Conservation (phyloP, 306 rosid species). For the Oxytropis ochrocephala region DNA sequence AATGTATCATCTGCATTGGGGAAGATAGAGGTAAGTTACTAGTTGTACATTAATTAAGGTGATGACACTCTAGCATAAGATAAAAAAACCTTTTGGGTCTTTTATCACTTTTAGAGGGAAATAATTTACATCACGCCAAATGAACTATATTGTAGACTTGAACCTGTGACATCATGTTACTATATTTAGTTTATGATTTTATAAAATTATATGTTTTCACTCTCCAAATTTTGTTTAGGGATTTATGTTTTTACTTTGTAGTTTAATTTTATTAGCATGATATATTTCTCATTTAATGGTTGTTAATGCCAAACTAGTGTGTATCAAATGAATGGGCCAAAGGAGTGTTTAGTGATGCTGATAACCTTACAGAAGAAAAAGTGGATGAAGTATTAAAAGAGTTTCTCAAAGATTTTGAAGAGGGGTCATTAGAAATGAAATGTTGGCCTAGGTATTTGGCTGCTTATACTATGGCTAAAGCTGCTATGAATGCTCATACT, state of each 20-base stretch:
- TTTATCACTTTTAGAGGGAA: no score
- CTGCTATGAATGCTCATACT: slow-evolving; percentile 27
- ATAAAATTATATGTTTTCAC: no score
- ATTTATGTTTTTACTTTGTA: no score
- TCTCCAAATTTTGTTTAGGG: no score
- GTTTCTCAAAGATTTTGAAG: not conserved
- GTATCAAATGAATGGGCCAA: slow-evolving; percentile 6
- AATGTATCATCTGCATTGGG: slow-evolving; percentile 37
- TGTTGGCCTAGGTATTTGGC: not conserved
- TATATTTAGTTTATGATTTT: no score
- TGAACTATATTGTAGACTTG: no score
- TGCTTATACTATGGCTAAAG: slow-evolving; percentile 17
- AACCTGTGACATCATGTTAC: no score
- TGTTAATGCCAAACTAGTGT: not conserved
- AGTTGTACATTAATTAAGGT: not conserved
- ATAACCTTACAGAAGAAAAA: slow-evolving; percentile 16
- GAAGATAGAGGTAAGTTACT: slow-evolving; percentile 23
- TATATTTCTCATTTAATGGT: not conserved
- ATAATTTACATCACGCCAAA: no score
- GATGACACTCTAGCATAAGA: no score
- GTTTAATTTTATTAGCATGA: no score
- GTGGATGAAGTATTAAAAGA: slow-evolving; percentile 1
- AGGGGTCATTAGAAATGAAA: slow-evolving; percentile 3
- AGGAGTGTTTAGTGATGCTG: not conserved
- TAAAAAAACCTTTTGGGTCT: no score